Evolutionary conservation across 345 rosid genomes (phyloP), one percentile per base, ranked within the genome.

Genomic region (Populus alba): DNA sequence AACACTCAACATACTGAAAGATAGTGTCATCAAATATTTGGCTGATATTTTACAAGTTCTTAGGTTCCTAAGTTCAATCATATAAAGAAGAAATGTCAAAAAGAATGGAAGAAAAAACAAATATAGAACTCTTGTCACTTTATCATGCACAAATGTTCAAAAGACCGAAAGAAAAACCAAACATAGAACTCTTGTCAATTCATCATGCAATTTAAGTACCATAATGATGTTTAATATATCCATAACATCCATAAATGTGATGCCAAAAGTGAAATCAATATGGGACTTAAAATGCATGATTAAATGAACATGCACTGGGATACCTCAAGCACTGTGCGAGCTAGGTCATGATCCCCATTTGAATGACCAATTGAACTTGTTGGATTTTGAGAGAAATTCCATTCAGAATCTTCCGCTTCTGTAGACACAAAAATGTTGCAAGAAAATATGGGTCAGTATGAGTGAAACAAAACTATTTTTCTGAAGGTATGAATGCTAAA

Each of bases 361-460:
- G 99, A 89, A 77, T 87, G 91, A 78, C 98, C 99, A 68, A 97
- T 94, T 23, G 92, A 70, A 75, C 83, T 91, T 17, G 89, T 73
- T 7, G 85, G 89, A 77, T 87, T 87, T 81, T 83, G 85, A 37
- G 88, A 84, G 69, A 87, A 66, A 79, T 75, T 78, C 90, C 90
- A 87, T 8, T 84, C 93, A 4, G 88, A 75, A 76, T 88, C 97
- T 70, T 84, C 97, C 65, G 66, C 88, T 22, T 77, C 89, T 87
- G 85, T 37, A 71, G 70, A 83, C 37, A 38, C 39, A 57, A 73
- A 66, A 29, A 49, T 7, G 78, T 77, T 45, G 47, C 22, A 72
- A 18, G 59, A 70, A 23, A 68, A 63, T 15, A 74, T 5, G 8
- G 33, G 41, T 41, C 73, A 31, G 55, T 6, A 25, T 18, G 13